A percentile compares a stretch with the other conserved stretches of the same genome.
phyloP scores from a whole-genome alignment of 805 yeast species.

The Maudiozyma pseudohumilis region DNA sequence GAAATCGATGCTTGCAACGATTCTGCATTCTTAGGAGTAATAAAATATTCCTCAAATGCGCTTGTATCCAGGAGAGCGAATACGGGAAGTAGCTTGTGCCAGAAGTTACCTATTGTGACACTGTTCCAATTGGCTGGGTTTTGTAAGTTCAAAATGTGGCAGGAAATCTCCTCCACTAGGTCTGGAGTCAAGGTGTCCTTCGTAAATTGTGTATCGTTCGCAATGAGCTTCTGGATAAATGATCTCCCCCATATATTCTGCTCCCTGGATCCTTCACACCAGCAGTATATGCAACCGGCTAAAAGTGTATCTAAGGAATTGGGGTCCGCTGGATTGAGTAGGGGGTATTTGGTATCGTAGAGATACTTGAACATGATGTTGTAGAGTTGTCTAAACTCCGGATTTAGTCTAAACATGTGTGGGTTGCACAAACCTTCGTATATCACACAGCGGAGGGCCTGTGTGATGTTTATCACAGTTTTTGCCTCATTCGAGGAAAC shows the following conservation, averaged over 20 bases:
- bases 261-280: conserved; percentile 42
- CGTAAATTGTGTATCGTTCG: conserved; percentile 6
- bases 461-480: conserved; percentile 14
- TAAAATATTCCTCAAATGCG: conserved; percentile 20
- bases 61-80: conserved; percentile 21
- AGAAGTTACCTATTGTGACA: conserved; percentile 22
- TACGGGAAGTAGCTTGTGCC: conserved; percentile 26
- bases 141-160: conserved; percentile 45
- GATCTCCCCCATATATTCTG: conserved; percentile 42
- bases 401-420: conserved; percentile 34
- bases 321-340: conserved; percentile 15
- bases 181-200: conserved; percentile 27
- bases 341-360: conserved; percentile 22
- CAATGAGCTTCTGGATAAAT: conserved; percentile 19
- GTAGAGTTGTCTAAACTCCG: conserved; percentile 31
- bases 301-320: conserved; percentile 15
- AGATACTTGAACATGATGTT: conserved; percentile 29
- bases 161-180: conserved; percentile 45
- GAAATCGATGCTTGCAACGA: conserved; percentile 23
- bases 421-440: conserved; percentile 47
- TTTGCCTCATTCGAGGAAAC: conserved; percentile 17
- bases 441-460: conserved; percentile 24
- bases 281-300: conserved; percentile 46
- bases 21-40: conserved; percentile 23
- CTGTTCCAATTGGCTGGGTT: conserved; percentile 39